phyloP scores from a whole-genome alignment of 2,329 filamentous ascomycete species.

The Zopfia rhizophila region DNA sequence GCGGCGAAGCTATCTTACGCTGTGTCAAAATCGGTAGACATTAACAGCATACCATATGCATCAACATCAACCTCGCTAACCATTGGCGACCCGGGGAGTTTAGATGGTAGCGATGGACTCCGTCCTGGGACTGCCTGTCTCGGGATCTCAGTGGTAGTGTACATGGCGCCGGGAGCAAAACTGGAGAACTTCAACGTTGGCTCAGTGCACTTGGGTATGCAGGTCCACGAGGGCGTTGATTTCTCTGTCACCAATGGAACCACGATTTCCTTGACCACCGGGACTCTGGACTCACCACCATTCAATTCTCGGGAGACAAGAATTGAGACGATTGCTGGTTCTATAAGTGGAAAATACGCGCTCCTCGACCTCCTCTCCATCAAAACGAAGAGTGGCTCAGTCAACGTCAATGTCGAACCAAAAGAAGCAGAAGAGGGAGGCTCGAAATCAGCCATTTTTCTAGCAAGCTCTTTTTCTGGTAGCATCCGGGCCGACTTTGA shows the following conservation, averaged over 20 bases:
- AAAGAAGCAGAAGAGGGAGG: constrained; percentile 40
- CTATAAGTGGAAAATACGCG: constrained; percentile 54
- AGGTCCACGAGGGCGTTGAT: constrained; percentile 44
- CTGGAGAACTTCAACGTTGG: constrained; percentile 48
- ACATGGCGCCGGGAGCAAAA: constrained; percentile 44
- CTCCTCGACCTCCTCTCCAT: constrained; percentile 54
- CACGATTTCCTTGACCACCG: constrained; percentile 45
- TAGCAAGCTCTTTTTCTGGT: constrained; percentile 47
- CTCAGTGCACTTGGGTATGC: constrained; percentile 51
- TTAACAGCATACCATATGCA: constrained; percentile 42
- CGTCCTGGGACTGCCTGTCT: constrained; percentile 43
- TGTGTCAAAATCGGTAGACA: constrained; percentile 44
- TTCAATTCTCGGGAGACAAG: constrained; percentile 52
- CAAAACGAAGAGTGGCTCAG: constrained; percentile 52
- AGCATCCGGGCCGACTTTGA: constrained; percentile 50
- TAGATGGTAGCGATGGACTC: constrained; percentile 37
- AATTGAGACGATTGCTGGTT: constrained; percentile 52
- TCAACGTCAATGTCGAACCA: constrained; percentile 54
- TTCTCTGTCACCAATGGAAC: constrained; percentile 46
- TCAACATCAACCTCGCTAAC: constrained; percentile 32
- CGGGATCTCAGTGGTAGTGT: constrained; percentile 50
- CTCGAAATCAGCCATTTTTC: constrained; percentile 50
- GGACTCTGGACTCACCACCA: constrained; percentile 45
- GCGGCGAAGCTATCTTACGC: constrained; percentile 49
- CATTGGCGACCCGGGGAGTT: constrained; percentile 38